These are phyloP conservation scores for Colletotrichum graminicola DNA, from an alignment of 2,329 filamentous ascomycete genomes.

Conservation along the genomic window DNA sequence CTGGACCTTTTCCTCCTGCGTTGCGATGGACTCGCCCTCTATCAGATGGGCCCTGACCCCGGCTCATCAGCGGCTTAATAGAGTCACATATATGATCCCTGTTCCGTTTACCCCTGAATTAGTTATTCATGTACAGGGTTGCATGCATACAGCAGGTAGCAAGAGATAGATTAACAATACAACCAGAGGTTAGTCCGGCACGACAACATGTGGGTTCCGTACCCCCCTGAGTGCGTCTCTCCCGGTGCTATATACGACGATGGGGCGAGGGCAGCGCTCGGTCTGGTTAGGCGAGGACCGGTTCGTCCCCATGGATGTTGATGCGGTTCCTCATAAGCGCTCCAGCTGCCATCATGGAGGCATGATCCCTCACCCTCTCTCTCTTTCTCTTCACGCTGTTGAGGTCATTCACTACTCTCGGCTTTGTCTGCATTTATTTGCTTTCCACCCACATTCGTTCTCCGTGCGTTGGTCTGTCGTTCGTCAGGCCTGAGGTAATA, in stretches of 20 bases:
- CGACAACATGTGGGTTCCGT: neutral
- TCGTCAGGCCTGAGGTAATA: neutral
- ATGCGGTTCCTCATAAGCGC: neutral
- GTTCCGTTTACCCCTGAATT: neutral
- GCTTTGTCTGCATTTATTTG: constrained; percentile 7
- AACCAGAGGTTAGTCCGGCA: neutral
- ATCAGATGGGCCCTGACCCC: neutral
- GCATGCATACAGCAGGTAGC: neutral
- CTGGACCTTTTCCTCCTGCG: neutral
- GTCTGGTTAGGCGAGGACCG: neutral
- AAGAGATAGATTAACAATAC: neutral
- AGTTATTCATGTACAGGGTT: neutral
- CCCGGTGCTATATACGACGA: neutral
- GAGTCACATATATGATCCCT: neutral
- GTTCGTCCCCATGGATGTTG: neutral
- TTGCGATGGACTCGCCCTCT: neutral
- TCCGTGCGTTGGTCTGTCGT: neutral
- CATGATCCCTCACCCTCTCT: too few species aligned
- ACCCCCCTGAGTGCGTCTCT: neutral
- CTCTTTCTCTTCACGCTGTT: constrained; percentile 10
- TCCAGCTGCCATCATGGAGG: neutral
- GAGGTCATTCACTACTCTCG: constrained; percentile 7
- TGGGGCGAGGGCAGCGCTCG: constrained; percentile 10
- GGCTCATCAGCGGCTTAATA: neutral
- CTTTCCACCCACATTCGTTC: constrained; percentile 1